These are phyloP conservation scores for Russula sp. DNA, from an alignment of 768 basidiomycete species.

Conservation along the genomic window DNA sequence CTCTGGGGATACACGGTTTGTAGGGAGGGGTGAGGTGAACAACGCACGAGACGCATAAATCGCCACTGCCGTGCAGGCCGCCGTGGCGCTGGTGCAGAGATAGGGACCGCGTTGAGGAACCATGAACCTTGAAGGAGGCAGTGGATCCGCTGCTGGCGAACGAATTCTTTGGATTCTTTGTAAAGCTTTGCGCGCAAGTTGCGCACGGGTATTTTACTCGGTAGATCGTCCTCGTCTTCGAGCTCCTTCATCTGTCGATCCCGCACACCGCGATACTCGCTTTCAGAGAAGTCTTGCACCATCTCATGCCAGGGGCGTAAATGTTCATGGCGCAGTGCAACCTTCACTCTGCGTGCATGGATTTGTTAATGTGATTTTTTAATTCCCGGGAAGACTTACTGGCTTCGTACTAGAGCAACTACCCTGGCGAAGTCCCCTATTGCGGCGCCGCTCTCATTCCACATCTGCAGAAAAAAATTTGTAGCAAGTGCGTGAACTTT, in stretches of 20 bases:
- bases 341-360: conserved; percentile 55
- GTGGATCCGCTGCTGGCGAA: conserved; percentile 82
- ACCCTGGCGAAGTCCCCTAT: conserved; percentile 75
- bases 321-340: conserved; percentile 71
- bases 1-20: conserved; percentile 1
- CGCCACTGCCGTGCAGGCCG: conserved; percentile 72
- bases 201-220: conserved; percentile 81
- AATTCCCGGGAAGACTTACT: conserved; percentile 50
- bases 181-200: conserved; percentile 82
- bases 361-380: neutral
- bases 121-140: conserved; percentile 88
- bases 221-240: conserved; percentile 81
- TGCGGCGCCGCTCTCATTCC: conserved; percentile 82
- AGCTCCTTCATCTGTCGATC: conserved; percentile 89
- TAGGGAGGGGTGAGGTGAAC: neutral
- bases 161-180: conserved; percentile 88
- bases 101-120: conserved; percentile 79
- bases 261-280: conserved; percentile 81
- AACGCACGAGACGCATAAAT: conserved; percentile 76
- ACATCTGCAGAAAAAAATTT: conserved; percentile 89
- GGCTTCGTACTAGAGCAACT: conserved; percentile 73
- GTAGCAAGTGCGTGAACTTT: conserved; percentile 78
- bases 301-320: conserved; percentile 79
- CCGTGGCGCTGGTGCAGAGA: conserved; percentile 43
- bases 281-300: conserved; percentile 74